These are phyloP conservation scores for Dichomitus squalens DNA, from an alignment of 1,284 basidiomycete species.

Conservation along the genomic window DNA sequence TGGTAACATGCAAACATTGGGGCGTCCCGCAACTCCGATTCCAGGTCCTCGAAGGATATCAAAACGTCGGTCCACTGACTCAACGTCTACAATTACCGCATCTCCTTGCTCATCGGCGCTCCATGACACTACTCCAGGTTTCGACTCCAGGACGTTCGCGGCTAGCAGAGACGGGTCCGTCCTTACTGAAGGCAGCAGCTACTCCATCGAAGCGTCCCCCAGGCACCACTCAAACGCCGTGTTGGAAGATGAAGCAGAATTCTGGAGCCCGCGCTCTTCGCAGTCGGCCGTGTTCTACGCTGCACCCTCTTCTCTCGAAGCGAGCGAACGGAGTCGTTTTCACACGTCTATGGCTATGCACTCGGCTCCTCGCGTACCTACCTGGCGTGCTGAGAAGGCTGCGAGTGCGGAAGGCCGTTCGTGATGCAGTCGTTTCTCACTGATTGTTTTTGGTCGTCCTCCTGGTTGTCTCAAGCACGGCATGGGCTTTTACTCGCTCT, in stretches of 20 bases:
- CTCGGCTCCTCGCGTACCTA: background rate
- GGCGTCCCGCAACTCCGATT: slow-evolving; percentile 2
- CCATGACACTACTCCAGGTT: slow-evolving; percentile 6
- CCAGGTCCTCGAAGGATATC: background rate
- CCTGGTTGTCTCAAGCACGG: background rate
- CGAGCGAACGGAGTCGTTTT: background rate
- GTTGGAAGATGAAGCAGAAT: slow-evolving; percentile 4
- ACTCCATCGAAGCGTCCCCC: background rate
- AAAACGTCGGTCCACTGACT: slow-evolving; percentile 19
- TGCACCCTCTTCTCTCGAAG: slow-evolving; percentile 11
- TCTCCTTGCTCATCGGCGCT: slow-evolving; percentile 16
- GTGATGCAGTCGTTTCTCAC: background rate
- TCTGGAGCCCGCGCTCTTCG: slow-evolving; percentile 15
- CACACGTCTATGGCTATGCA: background rate
- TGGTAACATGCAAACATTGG: background rate
- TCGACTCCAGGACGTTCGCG: background rate
- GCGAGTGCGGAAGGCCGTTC: background rate
- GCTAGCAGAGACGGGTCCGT: background rate
- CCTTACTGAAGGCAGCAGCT: slow-evolving; percentile 3
- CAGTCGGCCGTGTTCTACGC: slow-evolving; percentile 25
- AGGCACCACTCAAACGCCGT: background rate
- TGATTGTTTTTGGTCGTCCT: background rate
- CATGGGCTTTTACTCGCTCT: background rate
- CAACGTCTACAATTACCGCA: slow-evolving; percentile 20
- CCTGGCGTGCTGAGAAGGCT: background rate